Evolutionary conservation across 768 basidiomycete genomes (phyloP), one percentile per base, ranked within the genome.

Genomic region (Pilatotrama ljubarskyi): DNA sequence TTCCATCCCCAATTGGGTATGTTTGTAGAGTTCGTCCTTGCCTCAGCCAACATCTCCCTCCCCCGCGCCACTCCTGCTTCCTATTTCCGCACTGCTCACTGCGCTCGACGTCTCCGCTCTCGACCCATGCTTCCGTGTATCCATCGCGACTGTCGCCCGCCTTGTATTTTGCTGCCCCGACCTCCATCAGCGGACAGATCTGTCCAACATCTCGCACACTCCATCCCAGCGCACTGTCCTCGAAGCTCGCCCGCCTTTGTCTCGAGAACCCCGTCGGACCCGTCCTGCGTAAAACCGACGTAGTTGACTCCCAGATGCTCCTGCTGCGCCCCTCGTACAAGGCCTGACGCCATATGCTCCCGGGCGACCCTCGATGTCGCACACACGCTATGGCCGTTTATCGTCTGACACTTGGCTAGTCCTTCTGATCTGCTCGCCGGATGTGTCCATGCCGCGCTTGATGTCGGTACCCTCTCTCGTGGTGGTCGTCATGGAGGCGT

Each of bases 131-230:
- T 47, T 38, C 36, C 13, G 38, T 26, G 63, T 58, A 43, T 51
- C 63, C 63, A 60, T 61, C 59, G 55, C 63, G 55, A 64, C 53
- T 57, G 20, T 40, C 9, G 37, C 53, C 22, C n/a, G 15, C 56
- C 51, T 62, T 62, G 61, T 62, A 62, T 36, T 62, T 46, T 48
- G 37, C n/a, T n/a, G 25, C 37, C 49, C 58, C 25, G 29, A 35
- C 18, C 14, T 22, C 42, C 24, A 52, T 48, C 51, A 46, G n/a
- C 29, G 37, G 10, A 25, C 15, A 26, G 26, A 25, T 48, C 38
- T 18, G 14, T 35, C 36, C 18, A 37, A n/a, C 24, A 24, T 37
- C 42, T 43, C 25, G 42, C 18, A 24, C 29, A 29, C 49, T 44
- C 50, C 17, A 22, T 48, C 43, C 17, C 59, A n/a, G 15, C 36